Base-by-base conservation (phyloP, 2,329 filamentous ascomycete genomes). In the Rasamsonia emersonii region DNA sequence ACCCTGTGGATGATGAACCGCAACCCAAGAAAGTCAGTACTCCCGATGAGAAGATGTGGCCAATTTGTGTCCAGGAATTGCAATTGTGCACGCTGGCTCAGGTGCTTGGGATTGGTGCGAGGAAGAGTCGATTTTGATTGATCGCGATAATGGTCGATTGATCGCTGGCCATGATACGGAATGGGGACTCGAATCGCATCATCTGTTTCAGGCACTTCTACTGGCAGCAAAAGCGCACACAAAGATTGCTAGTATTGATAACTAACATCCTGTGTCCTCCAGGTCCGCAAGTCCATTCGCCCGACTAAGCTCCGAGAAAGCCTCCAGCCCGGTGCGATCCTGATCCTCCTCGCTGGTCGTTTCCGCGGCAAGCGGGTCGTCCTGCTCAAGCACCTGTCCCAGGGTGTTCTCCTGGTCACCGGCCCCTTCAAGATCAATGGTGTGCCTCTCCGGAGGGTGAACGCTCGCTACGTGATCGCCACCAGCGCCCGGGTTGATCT, bases 391-490 rank as follows among this genome's bases (percentile, higher is more conserved):
- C 78, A 82, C 70, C 88, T 98, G 62, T 76, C 85, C 63, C 86
- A 95, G 75, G 91, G 91, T 73, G 86, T 95, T 51, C 86, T 98
- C 67, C 86, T 98, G 66, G 86, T 98, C 59, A 98, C 91, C 64
- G 91, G 91, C 59, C 91, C 91, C 65, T 98, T 96, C 84, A 98
- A 96, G 82, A 82, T 98, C 74, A 98, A 98, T 75, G 91, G 91
- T 69, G 91, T 98, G 50, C 91, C 91, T 54, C 82, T 98, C 61
- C 82, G 91, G 71, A 79, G 84, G 67, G 64, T 68, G 40, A 68
- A 68, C 52, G 47, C 64, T 42, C 57, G 64, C 58, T 68, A 67
- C 45, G 64, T 68, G 38, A 68, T 67, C 49, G 63, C 64, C 45
- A 68, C 64, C 50, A 65, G 60, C 54, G 61, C 58, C 45, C 57